phyloP scores from a whole-genome alignment of 495 filamentous ascomycete species.

The Letharia columbiana region DNA sequence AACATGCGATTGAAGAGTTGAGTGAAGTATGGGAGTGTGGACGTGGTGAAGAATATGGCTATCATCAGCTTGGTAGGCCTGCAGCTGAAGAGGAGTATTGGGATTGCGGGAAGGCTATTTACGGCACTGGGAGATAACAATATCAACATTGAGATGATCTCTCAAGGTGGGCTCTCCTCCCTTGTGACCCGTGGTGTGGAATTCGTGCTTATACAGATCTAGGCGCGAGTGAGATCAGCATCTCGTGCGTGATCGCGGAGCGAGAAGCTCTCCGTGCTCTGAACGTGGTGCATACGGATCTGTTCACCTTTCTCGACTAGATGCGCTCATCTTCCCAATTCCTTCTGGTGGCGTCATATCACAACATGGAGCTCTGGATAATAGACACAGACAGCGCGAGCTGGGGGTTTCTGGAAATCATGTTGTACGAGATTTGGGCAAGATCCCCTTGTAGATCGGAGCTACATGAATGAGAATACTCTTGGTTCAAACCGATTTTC shows the following conservation, averaged over 20 bases:
- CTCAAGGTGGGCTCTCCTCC: slow-evolving; percentile 15
- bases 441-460: too few relatives aligned
- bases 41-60: slow-evolving; percentile 77
- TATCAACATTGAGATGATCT: slow-evolving; percentile 26
- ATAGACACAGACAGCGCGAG: neutral
- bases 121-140: slow-evolving; percentile 57
- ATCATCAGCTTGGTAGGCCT: slow-evolving; percentile 87
- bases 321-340: neutral
- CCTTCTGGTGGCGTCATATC: neutral
- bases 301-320: slow-evolving; percentile 60
- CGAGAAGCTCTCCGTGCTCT: slow-evolving; percentile 82
- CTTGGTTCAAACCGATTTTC: too few relatives aligned
- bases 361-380: neutral
- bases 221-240: slow-evolving; percentile 98
- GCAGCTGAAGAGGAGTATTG: slow-evolving; percentile 92
- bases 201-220: slow-evolving; percentile 15
- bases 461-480: too few relatives aligned
- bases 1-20: slow-evolving; percentile 60
- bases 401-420: neutral
- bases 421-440: too few relatives aligned
- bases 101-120: slow-evolving; percentile 84
- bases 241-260: slow-evolving; percentile 91
- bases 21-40: slow-evolving; percentile 69
- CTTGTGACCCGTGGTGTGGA: too few relatives aligned
- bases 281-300: slow-evolving; percentile 87